Evolutionary conservation across 495 filamentous ascomycete species (phyloP).

Genomic region (Umbilicaria muhlenbergii): DNA sequence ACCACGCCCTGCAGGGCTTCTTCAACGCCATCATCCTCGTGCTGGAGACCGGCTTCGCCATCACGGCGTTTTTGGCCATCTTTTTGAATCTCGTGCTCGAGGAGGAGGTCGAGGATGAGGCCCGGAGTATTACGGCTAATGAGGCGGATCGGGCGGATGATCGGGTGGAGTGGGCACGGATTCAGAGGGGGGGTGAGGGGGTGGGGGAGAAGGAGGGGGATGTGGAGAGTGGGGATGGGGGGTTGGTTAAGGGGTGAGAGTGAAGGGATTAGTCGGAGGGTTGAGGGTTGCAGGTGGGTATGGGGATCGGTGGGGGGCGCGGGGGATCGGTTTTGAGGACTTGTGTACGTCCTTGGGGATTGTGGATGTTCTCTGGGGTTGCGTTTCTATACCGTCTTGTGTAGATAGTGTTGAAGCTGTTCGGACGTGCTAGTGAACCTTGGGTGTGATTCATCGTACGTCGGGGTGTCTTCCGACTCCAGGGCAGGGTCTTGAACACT

Average conservation of each 20-base stretch:
- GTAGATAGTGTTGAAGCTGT: no score
- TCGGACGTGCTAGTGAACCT: no score
- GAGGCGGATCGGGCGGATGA: slow-evolving; percentile 10
- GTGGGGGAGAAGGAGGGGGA: not conserved
- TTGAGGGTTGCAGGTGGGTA: no score
- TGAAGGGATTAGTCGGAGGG: no score
- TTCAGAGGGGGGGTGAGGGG: not conserved
- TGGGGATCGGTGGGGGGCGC: no score
- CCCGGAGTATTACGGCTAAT: slow-evolving; percentile 9
- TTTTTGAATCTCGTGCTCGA: slow-evolving; percentile 58
- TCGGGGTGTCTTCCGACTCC: no score
- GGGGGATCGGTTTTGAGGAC: no score
- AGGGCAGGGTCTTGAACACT: no score
- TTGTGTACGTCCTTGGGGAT: no score
- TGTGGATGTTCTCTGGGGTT: no score
- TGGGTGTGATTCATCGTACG: no score
- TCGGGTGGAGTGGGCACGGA: slow-evolving; percentile 9
- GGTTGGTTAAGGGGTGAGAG: not conserved
- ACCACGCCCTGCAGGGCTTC: slow-evolving; percentile 59
- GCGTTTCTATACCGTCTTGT: no score
- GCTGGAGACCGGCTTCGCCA: slow-evolving; percentile 56
- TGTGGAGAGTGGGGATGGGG: slow-evolving; percentile 3
- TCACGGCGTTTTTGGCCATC: slow-evolving; percentile 56
- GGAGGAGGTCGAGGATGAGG: slow-evolving; percentile 54
- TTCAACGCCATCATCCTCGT: slow-evolving; percentile 69